These are phyloP conservation scores for Talaromyces piceae DNA, from an alignment of 2,329 filamentous ascomycete species.

Conservation along the genomic window DNA sequence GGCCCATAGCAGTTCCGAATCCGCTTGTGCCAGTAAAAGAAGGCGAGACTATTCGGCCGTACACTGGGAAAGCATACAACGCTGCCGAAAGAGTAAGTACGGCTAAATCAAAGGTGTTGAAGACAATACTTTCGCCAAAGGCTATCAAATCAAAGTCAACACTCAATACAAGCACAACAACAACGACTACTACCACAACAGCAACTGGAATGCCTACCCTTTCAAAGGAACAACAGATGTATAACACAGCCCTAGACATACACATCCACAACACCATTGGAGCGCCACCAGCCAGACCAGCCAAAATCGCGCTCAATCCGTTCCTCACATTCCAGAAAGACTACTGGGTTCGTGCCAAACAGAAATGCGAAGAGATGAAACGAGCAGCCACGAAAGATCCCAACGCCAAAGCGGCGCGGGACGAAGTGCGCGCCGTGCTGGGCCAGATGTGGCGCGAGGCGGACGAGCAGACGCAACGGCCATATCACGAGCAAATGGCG, in stretches of 20 bases:
- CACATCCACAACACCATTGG: conserved; percentile 59
- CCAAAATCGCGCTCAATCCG: conserved; percentile 69
- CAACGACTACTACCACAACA: neutral
- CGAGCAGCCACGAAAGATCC: conserved; percentile 57
- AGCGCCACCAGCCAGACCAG: conserved; percentile 60
- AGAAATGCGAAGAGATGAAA: conserved; percentile 63
- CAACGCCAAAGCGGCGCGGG: conserved; percentile 57
- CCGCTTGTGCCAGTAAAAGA: conserved; percentile 65
- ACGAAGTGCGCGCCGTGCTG: conserved; percentile 75
- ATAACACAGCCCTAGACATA: conserved; percentile 51
- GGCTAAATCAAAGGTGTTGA: neutral
- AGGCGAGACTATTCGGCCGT: conserved; percentile 18
- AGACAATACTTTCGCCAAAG: neutral
- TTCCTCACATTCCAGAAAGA: conserved; percentile 86
- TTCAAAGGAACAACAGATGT: conserved; percentile 32
- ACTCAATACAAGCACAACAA: conserved; percentile 8
- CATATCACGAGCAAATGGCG: conserved; percentile 68
- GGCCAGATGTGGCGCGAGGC: conserved; percentile 88
- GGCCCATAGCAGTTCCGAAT: conserved; percentile 67
- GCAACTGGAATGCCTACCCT: conserved; percentile 5
- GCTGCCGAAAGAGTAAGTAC: neutral
- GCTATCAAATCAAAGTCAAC: conserved; percentile 3
- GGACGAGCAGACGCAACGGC: conserved; percentile 60
- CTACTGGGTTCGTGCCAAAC: conserved; percentile 54
- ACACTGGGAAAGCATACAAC: conserved; percentile 5